These are phyloP conservation scores for Dictyostelium citrinum DNA, from an alignment of 78 protist genomes.

Conservation along the genomic window DNA sequence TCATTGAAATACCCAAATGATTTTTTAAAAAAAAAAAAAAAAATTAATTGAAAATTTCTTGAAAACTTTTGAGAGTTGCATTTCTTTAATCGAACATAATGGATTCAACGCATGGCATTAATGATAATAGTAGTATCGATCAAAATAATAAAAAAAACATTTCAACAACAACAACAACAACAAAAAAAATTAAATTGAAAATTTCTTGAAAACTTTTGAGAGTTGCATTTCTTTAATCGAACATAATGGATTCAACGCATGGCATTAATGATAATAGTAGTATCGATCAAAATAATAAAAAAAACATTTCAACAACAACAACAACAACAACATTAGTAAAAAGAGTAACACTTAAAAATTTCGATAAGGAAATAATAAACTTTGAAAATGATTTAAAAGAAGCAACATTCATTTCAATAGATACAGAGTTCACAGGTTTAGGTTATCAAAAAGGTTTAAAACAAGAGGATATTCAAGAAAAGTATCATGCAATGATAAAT, in stretches of 20 bases:
- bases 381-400: slow-evolving; percentile 28
- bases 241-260: too few species aligned
- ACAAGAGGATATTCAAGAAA: slow-evolving; percentile 33
- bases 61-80: too few species aligned
- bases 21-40: too few species aligned
- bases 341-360: slow-evolving; percentile 4
- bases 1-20: too few species aligned
- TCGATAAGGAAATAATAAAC: slow-evolving; percentile 4
- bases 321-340: neutral
- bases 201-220: too few species aligned
- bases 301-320: neutral
- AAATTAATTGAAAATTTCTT: too few species aligned
- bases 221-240: too few species aligned
- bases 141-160: neutral
- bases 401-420: slow-evolving; percentile 45
- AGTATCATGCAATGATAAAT: slow-evolving; percentile 4
- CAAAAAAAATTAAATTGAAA: too few species aligned
- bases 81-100: too few species aligned
- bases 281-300: neutral
- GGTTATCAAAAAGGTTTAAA: slow-evolving; percentile 25
- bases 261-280: neutral
- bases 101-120: too few species aligned
- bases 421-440: slow-evolving; percentile 61
- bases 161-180: neutral
- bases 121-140: neutral